These are phyloP conservation scores for Artemisia tridentata DNA, from an alignment of 129 eudicot genomes.

Conservation along the genomic window DNA sequence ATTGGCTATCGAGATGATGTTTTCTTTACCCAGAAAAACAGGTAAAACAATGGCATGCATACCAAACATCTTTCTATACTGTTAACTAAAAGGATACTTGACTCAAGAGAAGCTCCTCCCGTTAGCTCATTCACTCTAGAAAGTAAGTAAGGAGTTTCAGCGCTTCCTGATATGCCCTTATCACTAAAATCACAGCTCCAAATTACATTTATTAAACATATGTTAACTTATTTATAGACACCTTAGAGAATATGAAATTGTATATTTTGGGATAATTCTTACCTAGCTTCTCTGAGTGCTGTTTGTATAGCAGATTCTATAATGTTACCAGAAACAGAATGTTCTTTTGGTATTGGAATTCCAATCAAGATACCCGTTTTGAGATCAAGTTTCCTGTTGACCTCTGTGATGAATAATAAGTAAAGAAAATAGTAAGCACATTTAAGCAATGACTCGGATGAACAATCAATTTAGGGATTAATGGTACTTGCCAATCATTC, in stretches of 20 bases:
- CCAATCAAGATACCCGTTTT: conserved; percentile 77
- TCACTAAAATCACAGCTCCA: conserved; percentile 48
- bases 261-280: conserved; percentile 13
- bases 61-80: not conserved
- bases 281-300: conserved; percentile 89
- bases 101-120: conserved; percentile 91
- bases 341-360: conserved; percentile 81
- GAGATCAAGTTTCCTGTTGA: conserved; percentile 62
- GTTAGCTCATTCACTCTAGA: conserved; percentile 85
- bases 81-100: conserved; percentile 75
- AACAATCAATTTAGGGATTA: conserved; percentile 1
- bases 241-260: not conserved
- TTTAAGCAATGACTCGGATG: conserved; percentile 2
- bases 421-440: conserved; percentile 11
- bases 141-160: conserved; percentile 94
- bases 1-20: not conserved
- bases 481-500: conserved; percentile 62
- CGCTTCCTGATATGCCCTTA: conserved; percentile 76
- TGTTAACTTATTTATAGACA: not conserved
- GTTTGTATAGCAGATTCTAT: conserved; percentile 88
- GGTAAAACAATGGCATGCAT: not conserved
- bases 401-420: conserved; percentile 48
- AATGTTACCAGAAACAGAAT: conserved; percentile 82
- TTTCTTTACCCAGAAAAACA: not conserved
- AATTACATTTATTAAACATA: conserved; percentile 5